Evolutionary conservation across 2,329 filamentous ascomycete species (phyloP).

Genomic region (Polychaeton citri): DNA sequence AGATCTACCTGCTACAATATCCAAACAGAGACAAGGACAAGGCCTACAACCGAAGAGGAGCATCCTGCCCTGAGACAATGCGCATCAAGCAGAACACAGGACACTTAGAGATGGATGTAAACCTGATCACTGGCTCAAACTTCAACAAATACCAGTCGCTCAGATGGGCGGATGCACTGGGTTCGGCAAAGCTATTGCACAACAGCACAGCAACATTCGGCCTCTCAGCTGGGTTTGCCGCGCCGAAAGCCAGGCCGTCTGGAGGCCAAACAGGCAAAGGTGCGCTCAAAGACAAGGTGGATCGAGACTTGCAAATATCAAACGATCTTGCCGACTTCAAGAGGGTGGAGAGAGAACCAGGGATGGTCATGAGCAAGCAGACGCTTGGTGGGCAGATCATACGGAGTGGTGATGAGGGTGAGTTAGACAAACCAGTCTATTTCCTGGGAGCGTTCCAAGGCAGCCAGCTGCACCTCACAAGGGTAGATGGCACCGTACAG

Average conservation of each 20-base stretch:
- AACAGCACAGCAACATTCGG: constrained; percentile 32
- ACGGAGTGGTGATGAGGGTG: constrained; percentile 46
- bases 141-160: constrained; percentile 79
- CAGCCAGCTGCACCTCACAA: constrained; percentile 75
- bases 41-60: constrained; percentile 44
- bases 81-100: constrained; percentile 72
- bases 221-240: constrained; percentile 31
- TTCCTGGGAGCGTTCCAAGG: constrained; percentile 87
- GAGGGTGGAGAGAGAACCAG: constrained; percentile 49
- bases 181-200: constrained; percentile 31
- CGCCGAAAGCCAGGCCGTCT: constrained; percentile 10
- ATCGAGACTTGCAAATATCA: constrained; percentile 26
- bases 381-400: constrained; percentile 74
- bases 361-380: constrained; percentile 63
- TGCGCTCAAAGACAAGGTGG: constrained; percentile 31
- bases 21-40: constrained; percentile 59
- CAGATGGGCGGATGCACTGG: constrained; percentile 66
- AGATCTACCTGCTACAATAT: constrained; percentile 70
- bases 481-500: constrained; percentile 69
- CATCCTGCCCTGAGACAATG: constrained; percentile 53
- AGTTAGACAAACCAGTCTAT: constrained; percentile 60
- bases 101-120: constrained; percentile 86
- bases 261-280: constrained; percentile 29
- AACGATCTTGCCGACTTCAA: constrained; percentile 42
- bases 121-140: constrained; percentile 55